phyloP scores from a whole-genome alignment of 2,329 filamentous ascomycete species.

The Cadophora sp. region DNA sequence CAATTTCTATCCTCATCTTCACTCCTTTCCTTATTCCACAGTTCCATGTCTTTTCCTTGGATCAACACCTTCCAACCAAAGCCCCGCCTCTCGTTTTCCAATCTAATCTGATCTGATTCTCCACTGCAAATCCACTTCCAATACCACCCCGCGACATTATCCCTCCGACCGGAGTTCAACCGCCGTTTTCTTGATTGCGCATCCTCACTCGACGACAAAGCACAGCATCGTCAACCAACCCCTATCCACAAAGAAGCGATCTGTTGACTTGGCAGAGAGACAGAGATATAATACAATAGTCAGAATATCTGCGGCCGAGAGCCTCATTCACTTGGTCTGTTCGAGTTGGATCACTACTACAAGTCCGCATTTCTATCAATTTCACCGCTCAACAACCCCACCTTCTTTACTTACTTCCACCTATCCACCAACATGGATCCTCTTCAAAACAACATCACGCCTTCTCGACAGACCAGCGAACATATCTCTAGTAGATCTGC shows the following conservation, averaged over 20 bases:
- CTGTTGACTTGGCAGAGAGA: constrained; percentile 5
- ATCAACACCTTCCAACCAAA: not conserved
- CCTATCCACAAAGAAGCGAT: constrained; percentile 19
- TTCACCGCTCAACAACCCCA: constrained; percentile 27
- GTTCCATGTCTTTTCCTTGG: not conserved
- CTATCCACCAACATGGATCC: constrained; percentile 15
- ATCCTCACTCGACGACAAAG: constrained; percentile 1
- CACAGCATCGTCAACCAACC: not conserved
- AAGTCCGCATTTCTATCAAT: constrained; percentile 4
- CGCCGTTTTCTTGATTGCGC: not conserved
- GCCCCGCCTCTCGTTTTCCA: not conserved
- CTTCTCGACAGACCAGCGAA: constrained; percentile 17
- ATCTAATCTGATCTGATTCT: constrained; percentile 13
- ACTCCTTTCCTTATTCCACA: not conserved
- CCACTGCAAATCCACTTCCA: not conserved
- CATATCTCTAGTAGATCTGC: constrained; percentile 7
- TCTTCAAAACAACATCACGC: constrained; percentile 19
- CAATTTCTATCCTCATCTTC: not conserved
- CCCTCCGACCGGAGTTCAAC: constrained; percentile 12
- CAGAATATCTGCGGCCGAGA: not conserved
- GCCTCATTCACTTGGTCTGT: constrained; percentile 14
- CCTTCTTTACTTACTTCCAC: constrained; percentile 9
- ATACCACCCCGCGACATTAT: not conserved
- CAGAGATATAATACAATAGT: not conserved
- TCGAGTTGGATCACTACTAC: not conserved